Base-by-base conservation (phyloP, 768 basidiomycete species). In the Mycena venus region DNA sequence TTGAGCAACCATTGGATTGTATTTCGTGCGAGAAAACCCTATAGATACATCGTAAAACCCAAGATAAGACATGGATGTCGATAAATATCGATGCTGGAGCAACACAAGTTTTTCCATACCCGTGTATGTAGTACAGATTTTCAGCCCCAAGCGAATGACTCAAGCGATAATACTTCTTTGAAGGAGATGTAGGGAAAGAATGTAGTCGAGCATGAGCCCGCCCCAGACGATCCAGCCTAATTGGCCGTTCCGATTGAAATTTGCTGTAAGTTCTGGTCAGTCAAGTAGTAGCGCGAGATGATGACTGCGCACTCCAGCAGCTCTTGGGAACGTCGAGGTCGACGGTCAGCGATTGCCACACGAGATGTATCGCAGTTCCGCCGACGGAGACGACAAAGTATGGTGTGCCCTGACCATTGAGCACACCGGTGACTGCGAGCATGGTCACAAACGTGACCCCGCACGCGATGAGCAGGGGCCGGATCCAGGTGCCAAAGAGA, bases 401-500 rank as follows among this genome's bases (percentile, higher is more conserved):
- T 0, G 83, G 75, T n/a, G 79, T 80, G 5, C 91, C 89, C 53
- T 92, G 90, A 0, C 81, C 79, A 68, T 93, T 92, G 12, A 87
- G 78, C 75, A 86, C 81, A 0, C 94, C 94, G 0, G 89, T 87
- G 34, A 85, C 72, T n/a, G 85, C 80, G 29, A 95, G 85, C 78
- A 88, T 82, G 3, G 82, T 79, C 51, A 93, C 79, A 80, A 95
- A 93, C 0, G 78, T 80, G 4, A 87, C 60, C 0, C 88, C 90
- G 77, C 92, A 91, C 40, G 79, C 70, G 14, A 89, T 80, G 42
- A 94, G 87, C 71, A 94, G 84, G 0, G 90, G 87, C 2, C 89
- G 86, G 36, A 93, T 90, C 81, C 88, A 87, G 3, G 85, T 81
- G 17, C 91, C 93, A 78, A 93, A 94, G 17, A 94, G 86, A 53